Evolutionary conservation across 129 eudicot genomes (phyloP).

Genomic region (Flaveria trinervia): DNA sequence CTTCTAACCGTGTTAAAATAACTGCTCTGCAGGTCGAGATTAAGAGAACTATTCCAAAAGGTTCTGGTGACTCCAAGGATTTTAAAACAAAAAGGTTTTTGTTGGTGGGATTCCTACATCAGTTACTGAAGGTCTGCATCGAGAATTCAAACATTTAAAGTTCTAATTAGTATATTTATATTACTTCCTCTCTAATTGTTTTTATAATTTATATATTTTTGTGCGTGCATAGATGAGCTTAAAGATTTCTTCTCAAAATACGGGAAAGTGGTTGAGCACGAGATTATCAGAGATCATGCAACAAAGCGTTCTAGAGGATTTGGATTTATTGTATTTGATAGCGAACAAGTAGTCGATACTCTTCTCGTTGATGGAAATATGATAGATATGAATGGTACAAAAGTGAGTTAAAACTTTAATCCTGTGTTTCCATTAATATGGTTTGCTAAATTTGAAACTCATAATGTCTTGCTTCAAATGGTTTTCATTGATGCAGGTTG

Average conservation of each 20-base stretch:
- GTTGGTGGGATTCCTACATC: conserved; percentile 95
- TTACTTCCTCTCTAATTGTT: background rate
- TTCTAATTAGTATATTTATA: background rate
- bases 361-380: conserved; percentile 75
- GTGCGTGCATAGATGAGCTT: conserved; percentile 53
- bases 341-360: conserved; percentile 75
- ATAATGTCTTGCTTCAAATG: background rate
- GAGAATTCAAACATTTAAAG: background rate
- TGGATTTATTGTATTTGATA: conserved; percentile 88
- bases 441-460: too few species aligned
- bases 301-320: conserved; percentile 94
- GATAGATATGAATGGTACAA: conserved; percentile 81
- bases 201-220: background rate
- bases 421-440: too few species aligned
- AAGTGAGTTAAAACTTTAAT: conserved; percentile 52
- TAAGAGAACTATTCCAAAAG: conserved; percentile 93
- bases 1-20: background rate
- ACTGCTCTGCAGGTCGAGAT: conserved; percentile 72
- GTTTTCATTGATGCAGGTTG: conserved; percentile 74
- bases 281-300: conserved; percentile 87
- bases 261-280: conserved; percentile 89
- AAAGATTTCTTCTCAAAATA: conserved; percentile 80
- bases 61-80: conserved; percentile 81
- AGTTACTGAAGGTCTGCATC: conserved; percentile 71
- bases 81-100: conserved; percentile 88